Conservation (phyloP, 1,139 yeast species). For the Sugiyamaella castrensis region DNA sequence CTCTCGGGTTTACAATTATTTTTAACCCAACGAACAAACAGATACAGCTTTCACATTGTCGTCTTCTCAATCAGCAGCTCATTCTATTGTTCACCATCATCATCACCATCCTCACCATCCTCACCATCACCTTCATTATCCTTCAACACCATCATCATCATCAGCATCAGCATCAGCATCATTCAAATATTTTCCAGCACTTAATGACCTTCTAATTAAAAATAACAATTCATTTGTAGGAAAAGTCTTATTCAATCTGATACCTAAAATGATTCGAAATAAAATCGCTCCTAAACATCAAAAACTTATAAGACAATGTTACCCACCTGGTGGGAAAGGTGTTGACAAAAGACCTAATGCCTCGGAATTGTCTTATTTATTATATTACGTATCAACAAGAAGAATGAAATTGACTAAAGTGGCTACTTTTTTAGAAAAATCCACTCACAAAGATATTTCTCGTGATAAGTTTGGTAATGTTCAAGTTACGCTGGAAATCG, state of each 20-base stretch:
- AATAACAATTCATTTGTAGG: neutral
- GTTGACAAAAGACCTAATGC: conserved; percentile 87
- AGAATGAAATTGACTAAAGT: conserved; percentile 87
- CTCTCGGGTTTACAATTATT: too few species aligned
- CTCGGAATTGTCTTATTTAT: conserved; percentile 80
- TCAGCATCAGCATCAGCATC: too few species aligned
- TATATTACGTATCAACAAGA: conserved; percentile 90
- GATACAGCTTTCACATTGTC: too few species aligned
- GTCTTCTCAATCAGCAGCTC: too few species aligned
- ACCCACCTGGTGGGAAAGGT: conserved; percentile 76
- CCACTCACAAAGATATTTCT: conserved; percentile 60
- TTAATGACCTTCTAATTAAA: too few species aligned
- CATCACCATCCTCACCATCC: too few species aligned
- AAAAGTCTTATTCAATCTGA: neutral
- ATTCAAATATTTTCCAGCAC: too few species aligned
- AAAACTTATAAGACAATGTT: conserved; percentile 83
- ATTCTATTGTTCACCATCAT: too few species aligned
- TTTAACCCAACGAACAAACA: too few species aligned
- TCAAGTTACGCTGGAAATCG: conserved; percentile 72
- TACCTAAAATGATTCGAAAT: conserved; percentile 14
- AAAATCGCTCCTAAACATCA: conserved; percentile 68
- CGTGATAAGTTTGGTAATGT: conserved; percentile 72
- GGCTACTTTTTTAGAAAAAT: conserved; percentile 61
- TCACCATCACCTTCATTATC: too few species aligned
- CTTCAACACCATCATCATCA: too few species aligned